Evolutionary conservation across 225 moss, liverwort and hornwort genomes (phyloP), one percentile per base, ranked within the genome.

Genomic region (Neckera pumila): DNA sequence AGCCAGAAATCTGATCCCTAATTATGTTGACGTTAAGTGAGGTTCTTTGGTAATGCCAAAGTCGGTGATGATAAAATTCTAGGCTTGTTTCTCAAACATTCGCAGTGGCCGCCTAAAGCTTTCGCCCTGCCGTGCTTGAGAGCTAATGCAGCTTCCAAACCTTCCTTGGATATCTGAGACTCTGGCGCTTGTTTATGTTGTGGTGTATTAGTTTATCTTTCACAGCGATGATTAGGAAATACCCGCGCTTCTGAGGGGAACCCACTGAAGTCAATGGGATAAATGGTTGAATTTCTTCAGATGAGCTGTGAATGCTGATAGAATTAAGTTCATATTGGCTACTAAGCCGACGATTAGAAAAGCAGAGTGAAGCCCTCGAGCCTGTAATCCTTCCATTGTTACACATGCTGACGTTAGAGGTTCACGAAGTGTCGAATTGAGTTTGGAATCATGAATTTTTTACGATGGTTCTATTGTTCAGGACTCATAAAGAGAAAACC

Each of bases 21-120:
- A 19, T 10, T 4, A 10, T 6, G 58, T 12, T 22, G 17, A 49
- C 14, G 9, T 33, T 0, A 18, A 61, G 28, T 19, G 34, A n/a
- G 7, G 21, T 38, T 53, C 6, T 10, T 69, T 14, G 5, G 34
- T 13, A 5, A 14, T 76, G 28, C 84, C 84, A 27, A 58, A 79
- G 88, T 81, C 86, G 20, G 90, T 91, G 94, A 91, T 94, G 92
- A 91, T 89, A 88, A 51, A 43, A 0, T 6, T 78, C 17, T 86
- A 95, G 96, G 95, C 94, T 95, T 94, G 94, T 96, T 94, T 96
- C 95, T 95, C 95, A 95, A 93, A 95, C 96, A 97, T 96, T 97
- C 92, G 97, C 95, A 95, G 95, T 95, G 95, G 95, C 96, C 95
- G 94, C 92, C 96, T 88, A 88, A 92, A 90, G 89, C 83, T 91